Base-by-base conservation (phyloP, 2,329 filamentous ascomycete genomes). In the Biscogniauxia mediterranea region DNA sequence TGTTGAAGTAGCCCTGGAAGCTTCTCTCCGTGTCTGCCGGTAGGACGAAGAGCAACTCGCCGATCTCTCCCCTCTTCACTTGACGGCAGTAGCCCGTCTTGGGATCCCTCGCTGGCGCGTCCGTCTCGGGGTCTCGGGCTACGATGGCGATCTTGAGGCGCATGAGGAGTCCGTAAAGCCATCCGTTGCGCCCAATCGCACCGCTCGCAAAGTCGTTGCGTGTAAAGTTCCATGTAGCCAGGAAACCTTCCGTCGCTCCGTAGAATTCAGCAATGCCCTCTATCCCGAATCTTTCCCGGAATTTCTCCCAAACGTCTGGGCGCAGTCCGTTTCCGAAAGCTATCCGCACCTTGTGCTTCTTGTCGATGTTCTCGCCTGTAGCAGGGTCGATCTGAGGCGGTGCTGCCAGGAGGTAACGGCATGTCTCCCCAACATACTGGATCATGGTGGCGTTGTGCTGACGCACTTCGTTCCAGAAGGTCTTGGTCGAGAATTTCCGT, bases 381-480 rank as follows among this genome's bases (percentile, higher is more conserved):
- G 72, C 73, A 0, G 87, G 81, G 66, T 92, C 87, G 25, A 80
- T 74, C 59, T 89, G 81, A 0, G 85, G 80, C 1, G 89, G 84
- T 0, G 87, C 85, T 0, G 89, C 83, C 11, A 96, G 81, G 3
- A 96, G 83, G 73, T 96, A 96, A 5, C 92, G 88, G 65, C 92
- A 89, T 0, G 91, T 94, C 75, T 96, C 92, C 57, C 92, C 92
- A 15, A 96, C 92, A 72, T 96, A 96, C 73, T 96, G 92, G 63
- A 96, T 89, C 3, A 88, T 82, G 1, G 90, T 95, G 20, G 92
- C 89, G 8, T 88, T 79, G 55, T 84, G 85, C 52, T 83, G 82
- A n/a, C 89, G 84, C 17, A 89, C 89, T 58, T 94, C 90, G 17
- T 85, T 79, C 89, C 91, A 95, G 76, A 94, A 95, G 1, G 81